phyloP scores from a whole-genome alignment of 164 flowering plant genomes.

The Vitis rotundifolia region DNA sequence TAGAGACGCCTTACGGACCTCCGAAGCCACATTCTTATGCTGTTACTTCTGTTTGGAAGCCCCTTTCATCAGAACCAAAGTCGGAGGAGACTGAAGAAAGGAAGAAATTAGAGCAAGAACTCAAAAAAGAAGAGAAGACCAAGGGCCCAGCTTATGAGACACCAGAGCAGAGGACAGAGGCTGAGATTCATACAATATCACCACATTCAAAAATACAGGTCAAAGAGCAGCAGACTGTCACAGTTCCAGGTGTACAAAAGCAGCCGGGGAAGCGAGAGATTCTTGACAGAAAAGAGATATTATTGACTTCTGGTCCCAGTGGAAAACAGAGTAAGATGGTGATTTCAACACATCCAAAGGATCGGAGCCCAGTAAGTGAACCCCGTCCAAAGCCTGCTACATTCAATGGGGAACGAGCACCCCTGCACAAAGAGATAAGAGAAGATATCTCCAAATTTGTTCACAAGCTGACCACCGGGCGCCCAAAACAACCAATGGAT shows the following conservation, averaged over 20 bases:
- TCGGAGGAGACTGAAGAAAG: constrained; percentile 22
- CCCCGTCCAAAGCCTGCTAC: constrained; percentile 13
- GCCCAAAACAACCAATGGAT: constrained; percentile 19
- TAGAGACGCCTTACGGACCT: constrained; percentile 3
- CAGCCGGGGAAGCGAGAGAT: constrained; percentile 24
- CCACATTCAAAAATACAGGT: constrained; percentile 11
- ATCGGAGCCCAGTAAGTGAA: constrained; percentile 8
- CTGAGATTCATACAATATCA: constrained; percentile 12
- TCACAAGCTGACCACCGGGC: constrained; percentile 32
- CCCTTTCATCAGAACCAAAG: constrained; percentile 8
- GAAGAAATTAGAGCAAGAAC: constrained; percentile 14
- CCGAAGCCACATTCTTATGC: constrained; percentile 7
- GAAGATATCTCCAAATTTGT: constrained; percentile 42
- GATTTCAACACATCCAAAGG: constrained; percentile 13
- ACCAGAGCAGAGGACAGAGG: constrained; percentile 13
- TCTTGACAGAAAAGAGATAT: constrained; percentile 17
- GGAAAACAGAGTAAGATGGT: constrained; percentile 13
- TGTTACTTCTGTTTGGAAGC: neutral
- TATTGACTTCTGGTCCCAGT: constrained; percentile 1
- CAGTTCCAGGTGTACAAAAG: constrained; percentile 13
- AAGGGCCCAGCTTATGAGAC: constrained; percentile 9
- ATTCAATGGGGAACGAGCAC: constrained; percentile 20
- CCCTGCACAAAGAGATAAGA: constrained; percentile 37
- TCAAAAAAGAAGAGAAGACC: constrained; percentile 10
- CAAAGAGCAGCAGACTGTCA: constrained; percentile 7